Base-by-base conservation (phyloP, 306 rosid genomes). In the Lathyrus aphaca region DNA sequence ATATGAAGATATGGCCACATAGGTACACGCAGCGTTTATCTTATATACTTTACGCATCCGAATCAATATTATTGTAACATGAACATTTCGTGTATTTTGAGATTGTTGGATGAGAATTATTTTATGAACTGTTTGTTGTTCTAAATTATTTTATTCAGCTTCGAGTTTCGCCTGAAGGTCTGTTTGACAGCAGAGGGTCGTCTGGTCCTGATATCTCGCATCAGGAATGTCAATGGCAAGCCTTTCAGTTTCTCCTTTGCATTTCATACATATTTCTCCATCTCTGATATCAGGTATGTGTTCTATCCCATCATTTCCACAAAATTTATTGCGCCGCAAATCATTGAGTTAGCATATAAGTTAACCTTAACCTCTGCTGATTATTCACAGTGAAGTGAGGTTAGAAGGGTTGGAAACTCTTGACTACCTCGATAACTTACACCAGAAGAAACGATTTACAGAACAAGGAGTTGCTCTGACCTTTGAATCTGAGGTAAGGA, bases 401-500 rank as follows among this genome's bases (percentile, higher is more conserved):
- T 68, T 94, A 39, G 97, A 94, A 82, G 99, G 96, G 53, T 57
- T 94, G 82, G 99, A 94, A 84, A 89, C 97, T 80, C 92, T 81
- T 3, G 91, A 94, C 77, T 94, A 87, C 60, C 82, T 94, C 0
- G 97, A 91, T 82, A 94, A 91, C 76, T 74, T 91, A 8, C 15
- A 3, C 25, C 76, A 88, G 25, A 90, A 81, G 72, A 78, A 88
- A 78, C 95, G 92, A 1, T 91, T 94, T 83, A 94, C 99, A 0
- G 98, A 94, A 67, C 99, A 94, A 84, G 96, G 97, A 74, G 86
- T 79, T 70, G 78, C 97, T 76, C 77, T 94, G 53, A 94, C 99
- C 64, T 94, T 94, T 74, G 99, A 94, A 74, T 85, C 97, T 0
- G 97, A 94, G 96, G 98, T 91, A 78, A 69, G 46, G 1, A 57